Conservation (phyloP, 331 rosid genomes). For the Prunus yedoensis region DNA sequence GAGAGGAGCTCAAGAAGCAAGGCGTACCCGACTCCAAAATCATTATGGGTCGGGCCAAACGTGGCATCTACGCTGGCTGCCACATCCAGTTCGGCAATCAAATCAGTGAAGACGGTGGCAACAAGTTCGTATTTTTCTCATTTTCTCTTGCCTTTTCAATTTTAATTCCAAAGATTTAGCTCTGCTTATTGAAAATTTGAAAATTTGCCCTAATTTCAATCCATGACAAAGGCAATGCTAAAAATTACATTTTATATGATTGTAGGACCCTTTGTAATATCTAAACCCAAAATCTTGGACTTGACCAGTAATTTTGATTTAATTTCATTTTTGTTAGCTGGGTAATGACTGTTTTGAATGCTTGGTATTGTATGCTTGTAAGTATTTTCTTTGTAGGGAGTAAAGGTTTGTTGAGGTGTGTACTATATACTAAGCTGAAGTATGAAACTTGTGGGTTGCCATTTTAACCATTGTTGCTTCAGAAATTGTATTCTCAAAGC, state of each 20-base stretch:
- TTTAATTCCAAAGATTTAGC: not conserved
- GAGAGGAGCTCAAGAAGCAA: constrained; percentile 57
- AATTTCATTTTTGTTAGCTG: not conserved
- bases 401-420: not conserved
- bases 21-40: constrained; percentile 64
- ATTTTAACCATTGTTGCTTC: not conserved
- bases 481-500: constrained; percentile 6
- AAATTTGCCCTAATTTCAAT: not conserved
- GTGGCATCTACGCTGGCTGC: constrained; percentile 80
- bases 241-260: not conserved
- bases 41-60: constrained; percentile 84
- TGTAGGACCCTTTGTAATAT: not conserved
- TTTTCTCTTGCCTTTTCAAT: not conserved
- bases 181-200: not conserved
- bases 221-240: not conserved
- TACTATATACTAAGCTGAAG: not conserved
- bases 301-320: not conserved
- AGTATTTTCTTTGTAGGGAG: not conserved
- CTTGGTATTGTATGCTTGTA: not conserved
- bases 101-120: constrained; percentile 95
- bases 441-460: not conserved
- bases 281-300: not conserved
- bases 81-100: constrained; percentile 86
- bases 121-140: constrained; percentile 56
- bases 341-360: not conserved